Evolutionary conservation across 805 yeast species (phyloP), one percentile per base, ranked within the genome.

Genomic region (Phaffomyces thermotolerans): DNA sequence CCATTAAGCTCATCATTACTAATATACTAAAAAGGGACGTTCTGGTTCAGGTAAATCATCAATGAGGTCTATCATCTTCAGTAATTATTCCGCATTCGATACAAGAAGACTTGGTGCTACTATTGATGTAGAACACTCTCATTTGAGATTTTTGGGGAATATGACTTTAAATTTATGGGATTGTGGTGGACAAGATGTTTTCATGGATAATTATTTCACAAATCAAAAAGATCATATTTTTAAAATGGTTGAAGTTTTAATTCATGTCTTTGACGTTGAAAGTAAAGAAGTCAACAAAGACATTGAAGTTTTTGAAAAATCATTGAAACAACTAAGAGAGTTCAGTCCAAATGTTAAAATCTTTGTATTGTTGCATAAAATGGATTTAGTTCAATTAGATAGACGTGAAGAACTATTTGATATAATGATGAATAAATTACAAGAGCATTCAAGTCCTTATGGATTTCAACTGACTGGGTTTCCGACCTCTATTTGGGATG

Each of bases 401-500:
- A 83, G 87, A 53, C 72, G 96, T 37, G 86, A 83, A 43, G 95
- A 88, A 57, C 72, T 90, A 51, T 90, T 89, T 57, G 75, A 74
- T 15, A 78, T 86, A 18, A 88, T 91, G 84, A 84, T 88, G 84
- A 79, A 77, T 41, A 85, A 84, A 55, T 66, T 93, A 48, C 83
- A 81, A 52, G 80, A 78, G 39, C 83, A 86, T 14, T 82, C 95
- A 4, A 70, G 76, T 42, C 86, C 87, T 17, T 81, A 66, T 56
- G 73, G 76, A 2, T 87, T 88, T 64, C 69, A 76, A 37, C 68
- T 88, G 37, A 75, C 78, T 14, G 97, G 97, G 3, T 91, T 89
- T 59, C 91, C 96, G 6, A 93, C 98, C 0, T 86, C 96, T 1
- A 91, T 91, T 45, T 91, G 98, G 98, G 97, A 91, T 65, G 98